Percentiles rank a stretch among this genome's conserved stretches.
Evolutionary conservation across 257 asterid species (phyloP).

Genomic region (Misopates orontium): DNA sequence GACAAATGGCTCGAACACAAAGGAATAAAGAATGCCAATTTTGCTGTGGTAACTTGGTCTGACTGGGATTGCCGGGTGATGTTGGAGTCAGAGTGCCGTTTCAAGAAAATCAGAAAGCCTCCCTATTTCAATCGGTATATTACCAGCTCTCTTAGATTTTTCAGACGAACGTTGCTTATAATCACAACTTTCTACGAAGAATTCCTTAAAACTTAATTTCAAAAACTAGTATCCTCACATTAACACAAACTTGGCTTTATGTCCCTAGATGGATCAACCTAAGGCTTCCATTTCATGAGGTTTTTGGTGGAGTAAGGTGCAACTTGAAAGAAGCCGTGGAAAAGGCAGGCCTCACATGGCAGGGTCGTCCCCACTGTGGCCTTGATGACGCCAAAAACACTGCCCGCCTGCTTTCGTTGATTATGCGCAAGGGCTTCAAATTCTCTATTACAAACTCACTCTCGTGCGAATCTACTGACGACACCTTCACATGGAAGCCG

Average conservation of each 20-base stretch:
- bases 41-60: conserved; percentile 93
- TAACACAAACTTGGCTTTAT: conserved; percentile 23
- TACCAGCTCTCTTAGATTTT: conserved; percentile 12
- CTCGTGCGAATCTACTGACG: conserved; percentile 39
- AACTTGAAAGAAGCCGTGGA: conserved; percentile 83
- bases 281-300: conserved; percentile 75
- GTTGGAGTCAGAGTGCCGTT: conserved; percentile 93
- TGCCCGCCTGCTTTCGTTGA: conserved; percentile 64
- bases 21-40: conserved; percentile 74
- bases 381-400: conserved; percentile 92
- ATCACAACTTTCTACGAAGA: conserved; percentile 8
- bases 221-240: conserved; percentile 11
- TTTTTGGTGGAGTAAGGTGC: conserved; percentile 77
- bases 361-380: conserved; percentile 94
- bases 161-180: neutral
- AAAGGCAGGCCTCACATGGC: conserved; percentile 82
- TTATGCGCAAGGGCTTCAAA: conserved; percentile 68
- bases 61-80: conserved; percentile 95
- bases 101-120: conserved; percentile 77
- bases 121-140: conserved; percentile 77
- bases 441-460: conserved; percentile 77
- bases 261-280: conserved; percentile 80
- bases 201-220: conserved; percentile 16
- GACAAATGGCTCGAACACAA: conserved; percentile 87
- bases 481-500: conserved; percentile 52